Percentiles rank a stretch among this genome's conserved stretches.
phyloP scores from a whole-genome alignment of 345 rosid species.

The Linum usitatissimum region DNA sequence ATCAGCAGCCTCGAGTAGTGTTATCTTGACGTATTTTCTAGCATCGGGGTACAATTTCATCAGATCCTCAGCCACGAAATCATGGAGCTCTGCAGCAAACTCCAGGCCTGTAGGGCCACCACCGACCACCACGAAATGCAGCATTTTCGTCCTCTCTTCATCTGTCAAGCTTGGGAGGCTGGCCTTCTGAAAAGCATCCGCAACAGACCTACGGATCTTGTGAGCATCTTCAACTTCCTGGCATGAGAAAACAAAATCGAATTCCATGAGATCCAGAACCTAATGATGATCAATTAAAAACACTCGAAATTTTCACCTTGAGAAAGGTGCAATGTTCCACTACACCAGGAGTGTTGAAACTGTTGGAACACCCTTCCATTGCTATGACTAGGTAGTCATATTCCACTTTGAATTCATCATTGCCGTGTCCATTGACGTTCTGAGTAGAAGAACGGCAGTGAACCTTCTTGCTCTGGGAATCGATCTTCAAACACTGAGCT shows the following conservation, averaged over 20 bases:
- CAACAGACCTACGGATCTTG: conserved; percentile 63
- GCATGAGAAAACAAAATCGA: conserved; percentile 10
- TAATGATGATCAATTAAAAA: neutral
- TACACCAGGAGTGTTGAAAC: conserved; percentile 93
- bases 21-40: conserved; percentile 49
- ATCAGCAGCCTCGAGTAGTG: conserved; percentile 94
- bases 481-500: conserved; percentile 88
- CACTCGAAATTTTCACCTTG: conserved; percentile 37
- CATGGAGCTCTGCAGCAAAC: conserved; percentile 95
- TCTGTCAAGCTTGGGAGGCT: conserved; percentile 73
- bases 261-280: conserved; percentile 1
- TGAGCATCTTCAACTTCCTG: conserved; percentile 99
- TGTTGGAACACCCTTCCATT: conserved; percentile 87
- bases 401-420: conserved; percentile 62
- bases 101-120: conserved; percentile 99
- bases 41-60: conserved; percentile 69
- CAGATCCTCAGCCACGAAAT: conserved; percentile 81
- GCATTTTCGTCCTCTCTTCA: conserved; percentile 77
- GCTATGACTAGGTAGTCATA: conserved; percentile 92
- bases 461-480: conserved; percentile 64
- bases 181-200: conserved; percentile 87
- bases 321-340: conserved; percentile 81
- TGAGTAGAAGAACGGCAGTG: conserved; percentile 55
- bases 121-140: conserved; percentile 95
- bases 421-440: conserved; percentile 34